Base-by-base conservation (phyloP, 805 yeast genomes). In the Teunomyces atbi region DNA sequence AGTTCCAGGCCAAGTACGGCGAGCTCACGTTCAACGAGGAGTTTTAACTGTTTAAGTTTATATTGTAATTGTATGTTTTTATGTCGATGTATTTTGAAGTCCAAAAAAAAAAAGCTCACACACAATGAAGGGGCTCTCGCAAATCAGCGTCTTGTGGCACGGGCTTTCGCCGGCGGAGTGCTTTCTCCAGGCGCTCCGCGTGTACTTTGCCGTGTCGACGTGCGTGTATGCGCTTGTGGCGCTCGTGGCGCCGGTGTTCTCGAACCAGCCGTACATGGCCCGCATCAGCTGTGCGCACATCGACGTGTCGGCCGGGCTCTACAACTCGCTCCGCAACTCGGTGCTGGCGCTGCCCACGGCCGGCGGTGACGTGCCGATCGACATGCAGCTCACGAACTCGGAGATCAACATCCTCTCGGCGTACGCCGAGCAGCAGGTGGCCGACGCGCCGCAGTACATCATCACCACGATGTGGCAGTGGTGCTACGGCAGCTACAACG, bases 231-330 rank as follows among this genome's bases (percentile, higher is more conserved):
- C 61, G 3, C 43, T 69, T 6, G 49, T 54, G 6, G 44, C 61
- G 5, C 48, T 67, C 36, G 48, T 65, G 10, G 62, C 67, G 3
- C 73, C 74, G 3, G 37, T 57, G 3, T 23, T 54, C 10, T 45
- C 58, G 20, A 44, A 45, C 34, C 29, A 26, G 5, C 41, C 48
- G 11, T 64, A 61, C 50, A 56, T 74, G 7, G 65, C 70, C 5
- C 55, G 71, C 33, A 62, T 82, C 32, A 74, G 76, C 53, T 79
- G 82, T 47, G 69, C 77, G 3, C 82, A 77, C 52, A 60, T 73
- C 5, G 81, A 79, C 48, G 77, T 82, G 15, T 74, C 82, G 1
- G 54, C 63, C 15, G 87, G 86, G 1, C 59, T 82, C 6, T 81
- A 78, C 53, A 59, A 69, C 19, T 66, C 76, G 4, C 59, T 78